Conservation (phyloP, 1,284 basidiomycete species). For the Microbotryomycetes sp. region DNA sequence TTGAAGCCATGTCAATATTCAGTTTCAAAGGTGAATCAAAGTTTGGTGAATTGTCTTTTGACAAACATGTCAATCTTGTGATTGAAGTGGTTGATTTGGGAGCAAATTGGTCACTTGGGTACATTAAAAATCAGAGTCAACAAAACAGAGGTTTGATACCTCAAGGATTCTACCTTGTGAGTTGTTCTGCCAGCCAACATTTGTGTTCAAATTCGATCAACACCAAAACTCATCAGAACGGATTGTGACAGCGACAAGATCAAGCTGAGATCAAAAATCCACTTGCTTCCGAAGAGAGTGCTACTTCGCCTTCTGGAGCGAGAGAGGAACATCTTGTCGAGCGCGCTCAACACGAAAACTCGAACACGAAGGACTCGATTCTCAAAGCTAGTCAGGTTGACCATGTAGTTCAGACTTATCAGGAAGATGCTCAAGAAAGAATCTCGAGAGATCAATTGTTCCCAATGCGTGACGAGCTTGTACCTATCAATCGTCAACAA, state of each 20-base stretch:
- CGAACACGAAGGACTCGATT: not conserved
- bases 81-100: not conserved
- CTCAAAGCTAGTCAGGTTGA: not conserved
- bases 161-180: too few species aligned
- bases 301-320: not conserved
- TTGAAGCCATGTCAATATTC: too few species aligned
- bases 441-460: not conserved
- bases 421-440: too few species aligned
- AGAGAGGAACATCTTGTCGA: not conserved
- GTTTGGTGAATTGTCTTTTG: not conserved
- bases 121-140: not conserved
- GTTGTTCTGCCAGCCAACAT: too few species aligned
- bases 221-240: too few species aligned
- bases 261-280: too few species aligned
- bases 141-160: not conserved
- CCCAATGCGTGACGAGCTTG: not conserved
- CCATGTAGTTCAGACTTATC: too few species aligned
- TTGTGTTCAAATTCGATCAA: too few species aligned
- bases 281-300: too few species aligned
- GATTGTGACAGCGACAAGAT: too few species aligned
- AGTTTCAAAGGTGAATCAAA: not conserved
- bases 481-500: not conserved
- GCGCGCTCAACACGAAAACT: not conserved
- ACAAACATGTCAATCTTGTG: not conserved
- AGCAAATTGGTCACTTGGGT: not conserved